phyloP scores from a whole-genome alignment of 129 eudicot genomes.

The Artemisia tridentata region DNA sequence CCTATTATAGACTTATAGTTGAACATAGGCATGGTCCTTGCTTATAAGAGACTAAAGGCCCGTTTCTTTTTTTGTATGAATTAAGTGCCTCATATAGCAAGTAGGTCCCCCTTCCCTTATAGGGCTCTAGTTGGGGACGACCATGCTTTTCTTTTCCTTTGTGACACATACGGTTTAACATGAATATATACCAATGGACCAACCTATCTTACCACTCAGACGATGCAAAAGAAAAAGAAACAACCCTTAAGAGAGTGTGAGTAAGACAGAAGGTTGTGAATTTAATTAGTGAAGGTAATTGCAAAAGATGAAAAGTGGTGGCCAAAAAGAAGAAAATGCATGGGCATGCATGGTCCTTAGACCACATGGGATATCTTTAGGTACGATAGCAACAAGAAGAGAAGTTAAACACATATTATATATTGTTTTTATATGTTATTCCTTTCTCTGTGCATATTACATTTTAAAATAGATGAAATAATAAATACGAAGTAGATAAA shows the following conservation, averaged over 20 bases:
- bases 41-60: no score
- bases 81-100: no score
- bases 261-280: neutral
- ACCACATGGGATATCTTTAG: slow-evolving; percentile 25
- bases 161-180: no score
- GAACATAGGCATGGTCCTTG: neutral
- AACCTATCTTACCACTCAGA: no score
- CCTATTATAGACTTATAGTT: neutral
- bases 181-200: no score
- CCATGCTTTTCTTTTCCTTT: no score
- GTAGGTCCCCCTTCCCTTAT: no score
- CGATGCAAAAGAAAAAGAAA: no score
- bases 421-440: neutral
- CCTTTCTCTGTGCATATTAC: neutral
- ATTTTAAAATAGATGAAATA: no score
- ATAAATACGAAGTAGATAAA: no score
- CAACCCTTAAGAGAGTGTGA: neutral
- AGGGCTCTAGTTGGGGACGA: no score
- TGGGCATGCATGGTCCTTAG: slow-evolving; percentile 35
- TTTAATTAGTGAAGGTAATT: neutral
- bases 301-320: slow-evolving; percentile 31
- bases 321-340: slow-evolving; percentile 21
- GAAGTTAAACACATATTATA: neutral
- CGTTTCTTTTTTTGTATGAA: no score
- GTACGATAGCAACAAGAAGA: slow-evolving; percentile 26